Evolutionary conservation across 1,139 yeast genomes (phyloP).

Genomic region (Komagataea norvegica): DNA sequence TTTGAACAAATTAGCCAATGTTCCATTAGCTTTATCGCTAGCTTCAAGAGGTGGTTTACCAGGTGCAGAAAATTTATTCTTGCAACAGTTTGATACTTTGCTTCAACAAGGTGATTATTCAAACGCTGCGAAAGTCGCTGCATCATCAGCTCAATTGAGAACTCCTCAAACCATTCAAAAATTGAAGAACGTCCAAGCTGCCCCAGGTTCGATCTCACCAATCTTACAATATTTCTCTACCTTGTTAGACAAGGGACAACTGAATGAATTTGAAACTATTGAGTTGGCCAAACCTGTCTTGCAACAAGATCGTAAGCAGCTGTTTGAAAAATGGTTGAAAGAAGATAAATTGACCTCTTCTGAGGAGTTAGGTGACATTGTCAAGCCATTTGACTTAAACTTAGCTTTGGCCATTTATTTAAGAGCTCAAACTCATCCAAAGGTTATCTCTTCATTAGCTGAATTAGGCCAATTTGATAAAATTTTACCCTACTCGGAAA

Average conservation of each 20-base stretch:
- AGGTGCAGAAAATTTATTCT: slow-evolving; percentile 91
- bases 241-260: slow-evolving; percentile 84
- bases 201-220: slow-evolving; percentile 94
- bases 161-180: slow-evolving; percentile 93
- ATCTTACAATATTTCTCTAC: slow-evolving; percentile 90
- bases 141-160: slow-evolving; percentile 89
- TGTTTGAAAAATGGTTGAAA: slow-evolving; percentile 93
- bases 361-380: slow-evolving; percentile 95
- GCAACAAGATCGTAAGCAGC: slow-evolving; percentile 91
- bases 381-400: slow-evolving; percentile 79
- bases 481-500: slow-evolving; percentile 89
- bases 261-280: slow-evolving; percentile 89
- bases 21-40: slow-evolving; percentile 78
- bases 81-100: slow-evolving; percentile 85
- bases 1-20: slow-evolving; percentile 79
- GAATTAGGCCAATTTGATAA: slow-evolving; percentile 96
- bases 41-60: slow-evolving; percentile 96
- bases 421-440: slow-evolving; percentile 78
- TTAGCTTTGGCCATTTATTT: slow-evolving; percentile 89
- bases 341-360: slow-evolving; percentile 92
- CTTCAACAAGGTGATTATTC: slow-evolving; percentile 82
- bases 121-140: slow-evolving; percentile 95
- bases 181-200: slow-evolving; percentile 87
- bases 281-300: slow-evolving; percentile 94
- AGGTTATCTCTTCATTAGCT: slow-evolving; percentile 89